A percentile compares a stretch with the other conserved stretches of the same genome.
These are phyloP conservation scores for Fusarium nodosum DNA, from an alignment of 2,329 filamentous ascomycete genomes.

Conservation along the genomic window DNA sequence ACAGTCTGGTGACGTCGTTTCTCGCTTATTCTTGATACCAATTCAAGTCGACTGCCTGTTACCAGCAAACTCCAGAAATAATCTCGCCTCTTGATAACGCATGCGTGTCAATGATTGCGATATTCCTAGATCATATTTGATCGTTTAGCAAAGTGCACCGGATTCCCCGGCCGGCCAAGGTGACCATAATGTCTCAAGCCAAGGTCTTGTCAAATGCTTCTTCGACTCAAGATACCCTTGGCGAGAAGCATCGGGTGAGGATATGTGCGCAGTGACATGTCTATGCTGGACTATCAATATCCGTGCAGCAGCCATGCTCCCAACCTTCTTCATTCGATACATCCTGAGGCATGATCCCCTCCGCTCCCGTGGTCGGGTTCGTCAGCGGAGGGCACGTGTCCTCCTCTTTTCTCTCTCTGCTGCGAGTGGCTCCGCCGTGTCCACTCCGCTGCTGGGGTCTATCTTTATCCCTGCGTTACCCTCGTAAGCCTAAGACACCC, in stretches of 20 bases:
- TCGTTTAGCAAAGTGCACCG: constrained; percentile 18
- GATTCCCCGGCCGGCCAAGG: not conserved
- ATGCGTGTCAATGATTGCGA: constrained; percentile 9
- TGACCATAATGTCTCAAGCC: constrained; percentile 25
- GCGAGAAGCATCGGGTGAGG: constrained; percentile 11
- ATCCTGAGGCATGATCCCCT: constrained; percentile 6
- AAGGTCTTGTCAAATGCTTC: constrained; percentile 46
- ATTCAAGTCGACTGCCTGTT: not conserved
- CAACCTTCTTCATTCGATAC: not conserved
- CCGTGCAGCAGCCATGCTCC: not conserved
- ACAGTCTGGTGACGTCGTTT: constrained; percentile 17
- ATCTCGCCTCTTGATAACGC: constrained; percentile 2
- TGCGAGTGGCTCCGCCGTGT: constrained; percentile 37
- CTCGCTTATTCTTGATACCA: not conserved
- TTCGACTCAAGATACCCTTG: constrained; percentile 25
- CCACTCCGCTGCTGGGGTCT: constrained; percentile 27
- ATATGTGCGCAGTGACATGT: constrained; percentile 25
- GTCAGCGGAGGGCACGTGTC: constrained; percentile 42
- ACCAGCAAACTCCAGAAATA: not conserved
- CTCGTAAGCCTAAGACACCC: constrained; percentile 27
- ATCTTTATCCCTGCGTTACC: constrained; percentile 19
- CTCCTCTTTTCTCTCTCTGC: constrained; percentile 12
- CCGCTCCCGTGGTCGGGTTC: constrained; percentile 29
- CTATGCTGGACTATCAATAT: not conserved
- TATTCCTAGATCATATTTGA: not conserved